Base-by-base conservation (phyloP, 2,329 filamentous ascomycete species). In the Monilinia aucupariae region DNA sequence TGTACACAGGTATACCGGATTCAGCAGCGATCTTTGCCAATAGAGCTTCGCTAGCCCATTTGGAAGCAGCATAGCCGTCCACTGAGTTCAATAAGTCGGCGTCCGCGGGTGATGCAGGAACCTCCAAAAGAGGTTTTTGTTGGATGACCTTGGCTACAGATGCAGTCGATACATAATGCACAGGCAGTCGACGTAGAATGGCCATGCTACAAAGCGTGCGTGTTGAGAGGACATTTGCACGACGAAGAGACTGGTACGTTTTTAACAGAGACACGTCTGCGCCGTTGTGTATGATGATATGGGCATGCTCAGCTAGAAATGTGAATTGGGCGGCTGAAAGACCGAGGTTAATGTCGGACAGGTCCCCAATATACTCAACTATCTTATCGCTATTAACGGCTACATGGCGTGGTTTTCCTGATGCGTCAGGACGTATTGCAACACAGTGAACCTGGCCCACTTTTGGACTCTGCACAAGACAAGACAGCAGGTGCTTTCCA, bases 231-330 rank as follows among this genome's bases (percentile, higher is more conserved):
- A 78, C 67, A 61, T 80, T 80, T 32, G 69, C 53, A 0, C 56
- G 41, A 1, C 71, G 68, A 0, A 80, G 69, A 0, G 70, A 67
- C 10, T 65, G 39, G 65, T 78, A 80, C 1, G 68, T 66, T 34
- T 79, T 75, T 63, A 71, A 61, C 66, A 70, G 76, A 7, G 70
- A 75, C 12, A 71, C 70, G 15, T 77, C 74, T 13, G 79, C 78
- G 7, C 77, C 81, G 53, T 74, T 76, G 68, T 83, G 86, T 34
- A 88, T 79, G 53, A 87, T 79, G 9, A 79, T 67, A 67, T 81
- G 75, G 1, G 71, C 74, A 2, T 69, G 30, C 17, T 30, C 22
- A 30, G 48, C 25, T 30, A 50, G 25, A 17, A 30, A 50, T 10
- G 22, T 17, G 48, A 50, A 30, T 17, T 17, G 22, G 15, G 22